Percentiles rank a stretch among this genome's conserved stretches.
These are phyloP conservation scores for Vigna angularis DNA, from an alignment of 306 rosid species.

Conservation along the genomic window DNA sequence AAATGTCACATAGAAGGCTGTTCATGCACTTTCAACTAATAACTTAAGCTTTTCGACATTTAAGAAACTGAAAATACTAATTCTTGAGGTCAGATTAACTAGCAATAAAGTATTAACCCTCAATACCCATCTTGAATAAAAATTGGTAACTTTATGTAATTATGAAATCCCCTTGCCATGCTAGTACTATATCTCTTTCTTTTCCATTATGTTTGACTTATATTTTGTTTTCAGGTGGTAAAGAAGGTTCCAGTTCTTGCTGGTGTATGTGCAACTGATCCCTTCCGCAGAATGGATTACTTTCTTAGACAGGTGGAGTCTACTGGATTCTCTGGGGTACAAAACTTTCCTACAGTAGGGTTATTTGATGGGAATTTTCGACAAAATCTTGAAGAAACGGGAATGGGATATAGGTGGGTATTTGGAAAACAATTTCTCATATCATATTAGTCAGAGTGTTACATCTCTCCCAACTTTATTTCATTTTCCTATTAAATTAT, in stretches of 20 bases:
- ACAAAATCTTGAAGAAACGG: slow-evolving; percentile 96
- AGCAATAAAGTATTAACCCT: slow-evolving; percentile 13
- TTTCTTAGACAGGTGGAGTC: slow-evolving; percentile 91
- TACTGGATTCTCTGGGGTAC: slow-evolving; percentile 90
- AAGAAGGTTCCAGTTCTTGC: slow-evolving; percentile 88
- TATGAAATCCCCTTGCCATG: slow-evolving; percentile 8
- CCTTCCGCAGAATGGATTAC: slow-evolving; percentile 89
- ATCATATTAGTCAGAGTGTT: slow-evolving; percentile 1
- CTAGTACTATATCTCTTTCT: slow-evolving; percentile 26
- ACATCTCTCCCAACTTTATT: slow-evolving; percentile 32
- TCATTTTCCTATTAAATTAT: slow-evolving; percentile 41
- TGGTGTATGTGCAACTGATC: slow-evolving; percentile 92
- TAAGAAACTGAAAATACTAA: slow-evolving; percentile 6
- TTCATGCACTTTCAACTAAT: background rate
- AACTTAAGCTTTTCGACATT: slow-evolving; percentile 11
- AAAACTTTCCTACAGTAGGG: slow-evolving; percentile 98
- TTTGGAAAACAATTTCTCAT: slow-evolving; percentile 19
- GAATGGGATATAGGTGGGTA: slow-evolving; percentile 92
- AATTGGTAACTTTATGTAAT: slow-evolving; percentile 27
- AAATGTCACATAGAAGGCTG: background rate
- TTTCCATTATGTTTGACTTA: slow-evolving; percentile 22
- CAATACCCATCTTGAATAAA: background rate
- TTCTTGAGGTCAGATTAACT: slow-evolving; percentile 12
- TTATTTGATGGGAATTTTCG: slow-evolving; percentile 90
- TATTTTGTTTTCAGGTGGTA: slow-evolving; percentile 67